Percentiles rank a stretch among this genome's conserved stretches.
Evolutionary conservation across 2,329 filamentous ascomycete species (phyloP).

Genomic region (Raffaelea ambrosiae): DNA sequence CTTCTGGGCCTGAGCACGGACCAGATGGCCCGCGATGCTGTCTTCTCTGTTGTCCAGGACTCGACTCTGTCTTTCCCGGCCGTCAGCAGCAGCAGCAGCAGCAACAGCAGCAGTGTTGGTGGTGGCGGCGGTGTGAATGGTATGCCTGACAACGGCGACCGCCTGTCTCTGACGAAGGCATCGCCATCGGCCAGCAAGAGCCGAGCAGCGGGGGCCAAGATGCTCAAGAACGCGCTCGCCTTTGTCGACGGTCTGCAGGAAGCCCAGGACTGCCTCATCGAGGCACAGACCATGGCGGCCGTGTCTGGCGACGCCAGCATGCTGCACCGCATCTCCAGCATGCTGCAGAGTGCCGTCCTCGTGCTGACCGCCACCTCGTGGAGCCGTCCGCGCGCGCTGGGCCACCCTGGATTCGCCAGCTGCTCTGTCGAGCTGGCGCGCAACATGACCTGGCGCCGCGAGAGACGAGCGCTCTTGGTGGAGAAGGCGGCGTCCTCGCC

Average conservation of each 20-base stretch:
- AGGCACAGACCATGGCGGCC: conserved; percentile 51
- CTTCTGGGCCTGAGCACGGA: conserved; percentile 61
- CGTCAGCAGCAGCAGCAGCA: conserved; percentile 30
- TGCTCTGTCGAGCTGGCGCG: conserved; percentile 62
- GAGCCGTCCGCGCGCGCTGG: conserved; percentile 33
- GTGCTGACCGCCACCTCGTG: conserved; percentile 54
- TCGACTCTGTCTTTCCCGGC: conserved; percentile 85
- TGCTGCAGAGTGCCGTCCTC: conserved; percentile 57
- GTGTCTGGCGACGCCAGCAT: conserved; percentile 47
- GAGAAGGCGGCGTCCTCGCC: conserved; percentile 34
- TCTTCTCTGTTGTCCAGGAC: conserved; percentile 84
- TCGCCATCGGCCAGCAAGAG: conserved; percentile 14
- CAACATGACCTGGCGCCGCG: conserved; percentile 58
- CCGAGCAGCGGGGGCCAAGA: conserved; percentile 13
- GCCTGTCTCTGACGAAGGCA: conserved; percentile 7
- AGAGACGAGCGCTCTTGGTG: conserved; percentile 44
- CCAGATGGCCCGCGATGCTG: conserved; percentile 68
- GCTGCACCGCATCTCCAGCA: conserved; percentile 54
- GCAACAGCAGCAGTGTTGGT: background rate
- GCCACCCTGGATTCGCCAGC: conserved; percentile 49
- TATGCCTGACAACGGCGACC: conserved; percentile 25
- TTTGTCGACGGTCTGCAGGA: conserved; percentile 54
- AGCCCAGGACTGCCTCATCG: conserved; percentile 57
- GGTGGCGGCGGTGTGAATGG: conserved; percentile 24
- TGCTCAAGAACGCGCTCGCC: conserved; percentile 20